Evolutionary conservation across 108 stramenopile genomes (phyloP), one percentile per base, ranked within the genome.

Genomic region (Bacterosira constricta): DNA sequence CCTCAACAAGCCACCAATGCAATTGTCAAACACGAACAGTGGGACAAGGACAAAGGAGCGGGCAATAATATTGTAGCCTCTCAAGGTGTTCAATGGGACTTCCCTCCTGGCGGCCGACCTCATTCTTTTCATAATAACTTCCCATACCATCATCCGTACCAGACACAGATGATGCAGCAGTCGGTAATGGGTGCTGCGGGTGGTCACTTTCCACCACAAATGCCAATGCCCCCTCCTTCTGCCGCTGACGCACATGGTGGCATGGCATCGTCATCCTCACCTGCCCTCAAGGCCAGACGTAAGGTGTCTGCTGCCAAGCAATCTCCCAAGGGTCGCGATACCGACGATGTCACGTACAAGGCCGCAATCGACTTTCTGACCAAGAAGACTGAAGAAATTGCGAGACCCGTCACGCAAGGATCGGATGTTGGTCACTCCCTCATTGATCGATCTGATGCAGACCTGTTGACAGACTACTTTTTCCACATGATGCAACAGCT

Each of bases 401-500:
- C 27, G 35, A 69, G 34, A 31, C 52, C 79, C 39, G 35, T 52
- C 18, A 29, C 46, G 5, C 10, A 46, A 11, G 51, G 63, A 20
- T 78, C 77, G 20, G 77, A 80, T 27, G 46, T 73, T 44, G 79
- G 79, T 12, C 56, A 66, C 0, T 44, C 63, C 6, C 71, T 80
- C 26, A 59, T 73, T 41, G 79, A 80, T 37, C 35, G 23, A 1
- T 47, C 58, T 0, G 79, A 80, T 64, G 25, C 38, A 3, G 66
- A 72, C 9, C 77, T 95, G 4, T 54, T 95, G 52, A 95, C 94
- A 0, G 90, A 92, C 58, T 95, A 92, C 77, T 95, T 92, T 66
- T 92, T 69, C 69, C 81, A 88, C 61, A 77, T 95, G 8, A 92
- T 92, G 91, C 89, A 89, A 44, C 94, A 95, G 65, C 77, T 95